Evolutionary conservation across 1,284 basidiomycete species (phyloP).

Genomic region (Pisolithus thermaeus): DNA sequence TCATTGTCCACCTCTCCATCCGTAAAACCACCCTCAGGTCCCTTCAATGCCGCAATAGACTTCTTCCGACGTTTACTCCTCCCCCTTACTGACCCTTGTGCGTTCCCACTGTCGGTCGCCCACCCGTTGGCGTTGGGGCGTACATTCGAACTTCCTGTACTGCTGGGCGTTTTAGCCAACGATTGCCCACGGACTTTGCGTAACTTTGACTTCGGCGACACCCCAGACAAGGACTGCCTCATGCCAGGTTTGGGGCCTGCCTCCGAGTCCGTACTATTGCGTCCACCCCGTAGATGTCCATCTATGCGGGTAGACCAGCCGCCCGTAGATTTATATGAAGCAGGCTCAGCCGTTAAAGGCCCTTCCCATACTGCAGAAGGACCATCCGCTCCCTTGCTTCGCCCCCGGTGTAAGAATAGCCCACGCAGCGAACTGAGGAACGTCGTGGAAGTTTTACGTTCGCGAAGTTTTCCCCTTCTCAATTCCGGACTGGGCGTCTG

Average conservation of each 20-base stretch:
- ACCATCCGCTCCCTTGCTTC: slow-evolving; percentile 13
- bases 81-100: background rate
- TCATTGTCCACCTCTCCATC: slow-evolving; percentile 18
- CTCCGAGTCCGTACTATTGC: slow-evolving; percentile 14
- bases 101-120: slow-evolving; percentile 13
- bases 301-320: slow-evolving; percentile 28
- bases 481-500: background rate
- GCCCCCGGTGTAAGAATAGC: slow-evolving; percentile 12
- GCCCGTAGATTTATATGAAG: background rate
- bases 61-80: slow-evolving; percentile 11
- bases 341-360: background rate
- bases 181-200: slow-evolving; percentile 17
- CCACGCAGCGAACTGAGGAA: slow-evolving; percentile 26
- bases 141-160: background rate
- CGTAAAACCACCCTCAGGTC: slow-evolving; percentile 22
- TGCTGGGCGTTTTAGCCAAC: background rate
- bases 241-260: background rate
- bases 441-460: slow-evolving; percentile 16
- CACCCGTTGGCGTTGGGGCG: slow-evolving; percentile 16
- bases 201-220: slow-evolving; percentile 11
- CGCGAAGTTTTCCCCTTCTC: slow-evolving; percentile 10
- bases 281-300: slow-evolving; percentile 11
- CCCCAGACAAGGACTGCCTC: background rate
- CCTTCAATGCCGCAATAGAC: slow-evolving; percentile 22
- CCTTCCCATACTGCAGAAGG: slow-evolving; percentile 12